A percentile compares a stretch with the other conserved stretches of the same genome.
These are phyloP conservation scores for Naematelia aurantialba DNA, from an alignment of 768 basidiomycete genomes.

Conservation along the genomic window DNA sequence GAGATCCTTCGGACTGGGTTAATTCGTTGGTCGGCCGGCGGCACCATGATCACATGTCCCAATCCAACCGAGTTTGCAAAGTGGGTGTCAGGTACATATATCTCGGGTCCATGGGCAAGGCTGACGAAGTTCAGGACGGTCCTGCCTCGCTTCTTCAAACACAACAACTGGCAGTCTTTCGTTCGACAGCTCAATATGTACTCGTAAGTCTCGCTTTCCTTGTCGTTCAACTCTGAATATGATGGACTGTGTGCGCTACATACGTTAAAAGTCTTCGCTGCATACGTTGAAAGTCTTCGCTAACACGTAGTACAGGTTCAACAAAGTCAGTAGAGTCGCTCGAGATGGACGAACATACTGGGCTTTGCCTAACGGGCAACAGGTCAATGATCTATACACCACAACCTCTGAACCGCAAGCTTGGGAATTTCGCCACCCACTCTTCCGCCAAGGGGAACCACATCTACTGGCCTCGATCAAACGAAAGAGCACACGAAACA, in stretches of 20 bases:
- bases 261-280: too few relatives aligned
- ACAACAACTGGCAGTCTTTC: slow-evolving; percentile 88
- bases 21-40: slow-evolving; percentile 45
- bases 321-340: slow-evolving; percentile 13
- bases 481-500: slow-evolving; percentile 38
- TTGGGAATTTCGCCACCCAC: slow-evolving; percentile 50
- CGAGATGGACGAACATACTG: background rate
- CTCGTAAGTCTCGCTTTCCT: slow-evolving; percentile 54
- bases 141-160: slow-evolving; percentile 93
- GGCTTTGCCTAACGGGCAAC: slow-evolving; percentile 11
- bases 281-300: background rate
- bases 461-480: slow-evolving; percentile 46
- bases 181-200: slow-evolving; percentile 95
- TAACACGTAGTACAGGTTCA: slow-evolving; percentile 12
- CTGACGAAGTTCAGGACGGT: slow-evolving; percentile 48
- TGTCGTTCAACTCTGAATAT: background rate
- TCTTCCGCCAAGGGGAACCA: slow-evolving; percentile 48
- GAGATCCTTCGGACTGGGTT: slow-evolving; percentile 41
- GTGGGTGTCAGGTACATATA: slow-evolving; percentile 26
- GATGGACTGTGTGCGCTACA: too few relatives aligned
- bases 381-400: slow-evolving; percentile 48
- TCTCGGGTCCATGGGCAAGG: background rate
- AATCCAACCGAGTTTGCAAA: slow-evolving; percentile 49
- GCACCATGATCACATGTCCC: slow-evolving; percentile 46
- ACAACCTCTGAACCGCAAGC: slow-evolving; percentile 40